Evolutionary conservation across 2,329 filamentous ascomycete genomes (phyloP).

Genomic region (Nectriaceae sp.): DNA sequence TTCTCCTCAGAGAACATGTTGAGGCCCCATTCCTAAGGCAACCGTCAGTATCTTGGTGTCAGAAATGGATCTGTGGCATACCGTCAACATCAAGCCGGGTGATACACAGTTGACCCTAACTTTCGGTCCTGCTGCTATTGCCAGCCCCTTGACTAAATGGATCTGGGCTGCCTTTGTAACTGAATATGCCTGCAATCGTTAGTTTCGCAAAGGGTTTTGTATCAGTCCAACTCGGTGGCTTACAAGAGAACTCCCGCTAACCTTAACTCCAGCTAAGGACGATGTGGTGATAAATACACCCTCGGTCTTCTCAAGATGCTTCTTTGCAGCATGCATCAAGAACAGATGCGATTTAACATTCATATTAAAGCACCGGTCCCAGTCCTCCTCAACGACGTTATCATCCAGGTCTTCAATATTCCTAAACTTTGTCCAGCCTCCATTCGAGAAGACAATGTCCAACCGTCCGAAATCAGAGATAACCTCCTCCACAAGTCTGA

Average conservation of each 20-base stretch:
- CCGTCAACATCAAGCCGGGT: constrained; percentile 54
- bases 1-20: constrained; percentile 59
- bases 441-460: constrained; percentile 79
- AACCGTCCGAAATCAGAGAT: constrained; percentile 61
- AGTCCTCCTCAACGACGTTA: constrained; percentile 58
- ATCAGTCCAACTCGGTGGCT: constrained; percentile 6
- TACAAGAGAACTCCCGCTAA: constrained; percentile 62
- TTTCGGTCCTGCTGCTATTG: constrained; percentile 52
- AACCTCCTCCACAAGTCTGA: constrained; percentile 59
- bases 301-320: constrained; percentile 55
- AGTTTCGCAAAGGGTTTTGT: background rate
- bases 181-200: constrained; percentile 60
- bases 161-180: too few species aligned
- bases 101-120: constrained; percentile 62
- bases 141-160: constrained; percentile 57
- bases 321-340: constrained; percentile 57
- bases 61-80: constrained; percentile 15
- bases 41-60: background rate
- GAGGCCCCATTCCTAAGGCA: constrained; percentile 60
- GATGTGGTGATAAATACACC: constrained; percentile 67
- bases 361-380: constrained; percentile 60
- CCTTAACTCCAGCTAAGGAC: constrained; percentile 63
- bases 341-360: constrained; percentile 66
- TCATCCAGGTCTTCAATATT: constrained; percentile 51
- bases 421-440: constrained; percentile 54